phyloP scores from a whole-genome alignment of 345 rosid species.

The Acer negundo region DNA sequence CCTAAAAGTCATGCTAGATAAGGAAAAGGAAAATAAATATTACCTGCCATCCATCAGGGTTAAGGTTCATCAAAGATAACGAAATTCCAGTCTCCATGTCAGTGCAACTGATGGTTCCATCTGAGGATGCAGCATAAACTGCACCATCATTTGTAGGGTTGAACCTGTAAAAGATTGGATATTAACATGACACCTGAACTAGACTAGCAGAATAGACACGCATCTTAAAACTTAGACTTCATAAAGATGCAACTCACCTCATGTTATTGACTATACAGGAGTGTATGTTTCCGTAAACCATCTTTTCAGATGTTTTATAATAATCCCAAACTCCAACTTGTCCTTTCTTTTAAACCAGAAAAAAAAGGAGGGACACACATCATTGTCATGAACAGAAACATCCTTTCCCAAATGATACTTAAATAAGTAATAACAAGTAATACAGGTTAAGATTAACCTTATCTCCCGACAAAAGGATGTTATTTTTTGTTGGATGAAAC shows the following conservation, averaged over 20 bases:
- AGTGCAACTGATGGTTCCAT: constrained; percentile 90
- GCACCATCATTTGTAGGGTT: constrained; percentile 75
- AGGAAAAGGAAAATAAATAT: neutral
- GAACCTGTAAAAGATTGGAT: constrained; percentile 48
- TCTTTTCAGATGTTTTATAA: constrained; percentile 81
- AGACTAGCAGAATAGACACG: constrained; percentile 7
- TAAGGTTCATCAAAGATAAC: constrained; percentile 76
- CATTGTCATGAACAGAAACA: constrained; percentile 8
- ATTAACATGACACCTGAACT: neutral
- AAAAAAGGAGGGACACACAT: neutral
- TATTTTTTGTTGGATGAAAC: constrained; percentile 86
- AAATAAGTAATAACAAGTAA: neutral
- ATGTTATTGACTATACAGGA: constrained; percentile 82
- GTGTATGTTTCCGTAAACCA: constrained; percentile 82
- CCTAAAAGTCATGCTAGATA: neutral
- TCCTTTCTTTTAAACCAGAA: constrained; percentile 70
- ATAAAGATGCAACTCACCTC: constrained; percentile 42
- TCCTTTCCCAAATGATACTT: neutral
- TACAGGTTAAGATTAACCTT: constrained; percentile 48
- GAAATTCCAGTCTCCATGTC: constrained; percentile 93
- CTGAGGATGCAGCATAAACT: constrained; percentile 85
- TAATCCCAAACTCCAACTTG: constrained; percentile 98
- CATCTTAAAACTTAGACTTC: neutral
- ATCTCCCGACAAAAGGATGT: constrained; percentile 90
- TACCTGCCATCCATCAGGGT: constrained; percentile 98